Conservation (phyloP, 768 basidiomycete species). For the Mycena polygramma region DNA sequence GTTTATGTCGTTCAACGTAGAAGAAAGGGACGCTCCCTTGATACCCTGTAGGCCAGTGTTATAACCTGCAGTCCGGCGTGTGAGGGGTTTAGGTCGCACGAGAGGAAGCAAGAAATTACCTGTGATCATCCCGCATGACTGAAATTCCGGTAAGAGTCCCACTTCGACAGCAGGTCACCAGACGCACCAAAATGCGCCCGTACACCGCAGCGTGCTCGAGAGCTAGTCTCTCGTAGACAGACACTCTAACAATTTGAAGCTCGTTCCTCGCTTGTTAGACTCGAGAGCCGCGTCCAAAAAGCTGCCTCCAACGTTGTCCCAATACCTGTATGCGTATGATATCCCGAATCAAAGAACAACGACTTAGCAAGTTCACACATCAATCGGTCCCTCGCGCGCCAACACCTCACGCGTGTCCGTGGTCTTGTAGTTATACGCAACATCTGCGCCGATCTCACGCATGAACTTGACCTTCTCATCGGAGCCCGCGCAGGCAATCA, state of each 20-base stretch:
- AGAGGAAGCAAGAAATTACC: slow-evolving; percentile 8
- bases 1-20: too few species aligned
- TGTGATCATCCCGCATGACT: slow-evolving; percentile 59
- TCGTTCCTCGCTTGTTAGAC: too few species aligned
- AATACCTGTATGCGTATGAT: slow-evolving; percentile 53
- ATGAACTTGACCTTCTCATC: slow-evolving; percentile 79
- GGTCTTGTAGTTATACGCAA: slow-evolving; percentile 77
- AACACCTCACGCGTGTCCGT: slow-evolving; percentile 64
- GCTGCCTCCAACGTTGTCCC: slow-evolving; percentile 73
- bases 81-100: too few species aligned
- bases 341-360: not conserved
- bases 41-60: not conserved
- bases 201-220: slow-evolving; percentile 55
- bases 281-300: slow-evolving; percentile 68
- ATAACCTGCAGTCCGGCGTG: not conserved
- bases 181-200: slow-evolving; percentile 66
- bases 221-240: too few species aligned
- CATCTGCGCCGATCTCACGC: slow-evolving; percentile 55
- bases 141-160: not conserved
- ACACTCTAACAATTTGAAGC: too few species aligned
- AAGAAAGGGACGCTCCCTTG: not conserved
- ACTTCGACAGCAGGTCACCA: not conserved
- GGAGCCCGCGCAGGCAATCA: slow-evolving; percentile 78
- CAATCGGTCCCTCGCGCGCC: slow-evolving; percentile 63
- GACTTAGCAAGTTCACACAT: slow-evolving; percentile 52